Conservation (phyloP, 768 basidiomycete genomes). For the Mycena leptocephala region DNA sequence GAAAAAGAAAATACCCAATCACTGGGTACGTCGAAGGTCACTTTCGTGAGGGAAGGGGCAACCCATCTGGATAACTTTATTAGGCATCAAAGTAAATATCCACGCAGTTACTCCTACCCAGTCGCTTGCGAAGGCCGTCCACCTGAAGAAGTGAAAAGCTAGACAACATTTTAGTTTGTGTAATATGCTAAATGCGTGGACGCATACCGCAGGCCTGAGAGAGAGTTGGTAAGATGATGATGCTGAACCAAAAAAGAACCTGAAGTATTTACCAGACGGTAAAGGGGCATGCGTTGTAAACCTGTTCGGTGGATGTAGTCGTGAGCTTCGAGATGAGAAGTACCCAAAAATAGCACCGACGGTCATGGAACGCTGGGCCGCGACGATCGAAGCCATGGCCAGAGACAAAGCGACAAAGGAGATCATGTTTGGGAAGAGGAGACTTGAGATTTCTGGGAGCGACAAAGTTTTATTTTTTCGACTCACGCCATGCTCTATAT, state of each 20-base stretch:
- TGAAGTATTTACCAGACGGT: constrained; percentile 14
- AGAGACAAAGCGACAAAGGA: constrained; percentile 32
- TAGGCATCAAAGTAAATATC: too few species aligned
- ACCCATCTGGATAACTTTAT: constrained; percentile 23
- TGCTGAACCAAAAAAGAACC: constrained; percentile 35
- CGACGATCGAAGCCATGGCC: background rate
- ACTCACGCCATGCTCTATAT: too few species aligned
- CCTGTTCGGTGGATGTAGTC: background rate
- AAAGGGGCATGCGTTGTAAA: constrained; percentile 27
- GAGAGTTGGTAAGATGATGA: constrained; percentile 22
- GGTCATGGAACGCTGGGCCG: constrained; percentile 3
- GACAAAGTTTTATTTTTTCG: background rate
- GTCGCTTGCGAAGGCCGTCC: constrained; percentile 13
- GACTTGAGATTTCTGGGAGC: background rate
- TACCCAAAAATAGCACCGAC: background rate
- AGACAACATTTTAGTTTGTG: too few species aligned
- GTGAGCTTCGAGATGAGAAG: too few species aligned
- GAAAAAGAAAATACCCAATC: constrained; percentile 66
- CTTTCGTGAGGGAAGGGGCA: constrained; percentile 40
- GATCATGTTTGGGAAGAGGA: background rate
- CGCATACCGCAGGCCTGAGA: constrained; percentile 47
- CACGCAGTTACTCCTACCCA: background rate
- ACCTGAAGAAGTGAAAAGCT: constrained; percentile 18
- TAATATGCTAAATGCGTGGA: too few species aligned
- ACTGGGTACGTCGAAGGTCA: constrained; percentile 60